phyloP scores from a whole-genome alignment of 2,329 filamentous ascomycete genomes.

The Epichloe sibirici region DNA sequence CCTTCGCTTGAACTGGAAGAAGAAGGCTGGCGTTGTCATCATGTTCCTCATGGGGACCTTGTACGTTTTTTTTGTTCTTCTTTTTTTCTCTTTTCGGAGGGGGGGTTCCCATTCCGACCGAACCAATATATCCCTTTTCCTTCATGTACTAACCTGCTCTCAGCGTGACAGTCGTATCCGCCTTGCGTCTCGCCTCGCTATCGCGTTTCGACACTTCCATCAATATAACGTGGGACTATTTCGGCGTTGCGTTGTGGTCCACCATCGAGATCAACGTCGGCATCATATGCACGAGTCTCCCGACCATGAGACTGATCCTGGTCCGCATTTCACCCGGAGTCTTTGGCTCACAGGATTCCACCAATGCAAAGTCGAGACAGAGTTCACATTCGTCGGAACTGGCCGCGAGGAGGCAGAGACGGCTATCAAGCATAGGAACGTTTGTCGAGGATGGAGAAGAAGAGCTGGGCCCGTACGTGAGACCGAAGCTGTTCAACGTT shows the following conservation, averaged over 20 bases:
- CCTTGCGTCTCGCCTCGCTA: slow-evolving; percentile 16
- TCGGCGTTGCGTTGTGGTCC: slow-evolving; percentile 15
- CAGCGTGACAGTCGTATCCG: slow-evolving; percentile 18
- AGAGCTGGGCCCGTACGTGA: background rate
- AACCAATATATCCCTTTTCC: background rate
- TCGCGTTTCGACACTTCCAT: slow-evolving; percentile 13
- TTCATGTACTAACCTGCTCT: background rate
- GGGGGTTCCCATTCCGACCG: background rate
- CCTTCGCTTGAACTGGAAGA: slow-evolving; percentile 28
- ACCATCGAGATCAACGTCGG: slow-evolving; percentile 19
- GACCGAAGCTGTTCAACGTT: slow-evolving; percentile 1
- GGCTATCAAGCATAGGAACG: slow-evolving; percentile 2
- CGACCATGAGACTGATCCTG: slow-evolving; percentile 14
- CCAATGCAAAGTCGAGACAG: background rate
- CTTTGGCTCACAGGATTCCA: slow-evolving; percentile 1
- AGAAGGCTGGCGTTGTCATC: slow-evolving; percentile 29
- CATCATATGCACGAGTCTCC: slow-evolving; percentile 20
- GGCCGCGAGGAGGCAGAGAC: background rate
- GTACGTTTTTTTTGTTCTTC: slow-evolving; percentile 11
- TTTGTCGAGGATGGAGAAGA: background rate
- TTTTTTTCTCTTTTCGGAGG: background rate
- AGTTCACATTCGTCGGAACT: background rate
- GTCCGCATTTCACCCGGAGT: slow-evolving; percentile 2
- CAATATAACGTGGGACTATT: slow-evolving; percentile 16
- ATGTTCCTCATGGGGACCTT: slow-evolving; percentile 34